These are phyloP conservation scores for Protomyces inouyei DNA, from an alignment of 1,139 yeast species.

Conservation along the genomic window DNA sequence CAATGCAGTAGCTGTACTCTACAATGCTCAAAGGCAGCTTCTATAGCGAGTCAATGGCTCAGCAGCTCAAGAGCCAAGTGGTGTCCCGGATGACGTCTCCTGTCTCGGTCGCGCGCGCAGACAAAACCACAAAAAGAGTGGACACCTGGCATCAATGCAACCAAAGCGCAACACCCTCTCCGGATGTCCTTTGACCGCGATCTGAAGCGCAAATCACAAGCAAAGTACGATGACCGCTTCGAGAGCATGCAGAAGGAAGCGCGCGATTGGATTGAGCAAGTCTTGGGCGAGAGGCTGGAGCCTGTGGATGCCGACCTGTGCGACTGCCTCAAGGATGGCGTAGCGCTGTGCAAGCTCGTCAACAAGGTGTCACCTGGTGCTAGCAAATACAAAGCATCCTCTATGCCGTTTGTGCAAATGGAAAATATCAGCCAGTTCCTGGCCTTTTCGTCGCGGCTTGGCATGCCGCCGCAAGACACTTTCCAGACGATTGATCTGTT, in stretches of 20 bases:
- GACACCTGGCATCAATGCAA: too few species aligned
- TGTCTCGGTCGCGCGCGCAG: too few species aligned
- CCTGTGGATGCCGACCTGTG: constrained; percentile 41
- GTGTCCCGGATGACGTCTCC: too few species aligned
- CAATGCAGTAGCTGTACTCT: too few species aligned
- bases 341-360: constrained; percentile 44
- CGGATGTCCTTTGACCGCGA: constrained; percentile 23
- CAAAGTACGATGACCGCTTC: constrained; percentile 22
- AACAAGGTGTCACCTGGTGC: constrained; percentile 25
- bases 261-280: constrained; percentile 5
- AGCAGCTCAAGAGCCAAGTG: too few species aligned
- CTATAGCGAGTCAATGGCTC: too few species aligned
- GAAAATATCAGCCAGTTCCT: constrained; percentile 76
- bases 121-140: too few species aligned
- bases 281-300: neutral
- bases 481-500: constrained; percentile 78
- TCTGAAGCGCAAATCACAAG: constrained; percentile 15
- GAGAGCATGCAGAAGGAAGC: constrained; percentile 14
- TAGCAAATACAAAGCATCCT: constrained; percentile 51
- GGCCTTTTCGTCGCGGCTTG: constrained; percentile 53
- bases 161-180: neutral
- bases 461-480: constrained; percentile 77
- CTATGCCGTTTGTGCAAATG: constrained; percentile 83
- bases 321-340: constrained; percentile 61
- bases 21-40: too few species aligned